Conservation (phyloP, 1,139 yeast species). For the Saccharomyces hybrid region DNA sequence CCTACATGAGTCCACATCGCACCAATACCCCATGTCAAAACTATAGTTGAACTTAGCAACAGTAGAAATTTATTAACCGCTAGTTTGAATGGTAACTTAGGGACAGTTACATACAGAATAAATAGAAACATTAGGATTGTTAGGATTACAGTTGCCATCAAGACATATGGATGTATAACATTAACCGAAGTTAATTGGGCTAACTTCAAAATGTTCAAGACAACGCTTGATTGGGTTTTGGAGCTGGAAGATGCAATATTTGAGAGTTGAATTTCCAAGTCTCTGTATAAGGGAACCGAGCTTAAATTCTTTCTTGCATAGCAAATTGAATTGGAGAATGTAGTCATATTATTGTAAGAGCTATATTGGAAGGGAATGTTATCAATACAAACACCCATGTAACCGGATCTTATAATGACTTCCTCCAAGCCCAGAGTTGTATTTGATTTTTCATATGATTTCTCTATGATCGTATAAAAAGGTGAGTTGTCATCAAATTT, state of each 20-base stretch:
- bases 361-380: constrained; percentile 22
- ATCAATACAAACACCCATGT: constrained; percentile 30
- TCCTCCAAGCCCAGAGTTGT: constrained; percentile 22
- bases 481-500: constrained; percentile 24
- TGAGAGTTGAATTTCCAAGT: constrained; percentile 22
- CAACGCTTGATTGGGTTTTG: constrained; percentile 8
- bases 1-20: constrained; percentile 65
- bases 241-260: constrained; percentile 16
- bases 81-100: constrained; percentile 41
- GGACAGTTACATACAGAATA: constrained; percentile 41
- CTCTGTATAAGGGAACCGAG: constrained; percentile 19
- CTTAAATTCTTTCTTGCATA: constrained; percentile 24
- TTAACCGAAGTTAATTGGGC: constrained; percentile 28
- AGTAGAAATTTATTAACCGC: constrained; percentile 34
- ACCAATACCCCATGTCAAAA: constrained; percentile 60
- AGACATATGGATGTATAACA: constrained; percentile 48
- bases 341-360: constrained; percentile 8
- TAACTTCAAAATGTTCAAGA: constrained; percentile 25
- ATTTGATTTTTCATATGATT: constrained; percentile 17
- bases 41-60: constrained; percentile 35
- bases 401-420: constrained; percentile 25
- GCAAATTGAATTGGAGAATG: constrained; percentile 15
- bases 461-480: constrained; percentile 21
- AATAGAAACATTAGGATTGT: constrained; percentile 38
- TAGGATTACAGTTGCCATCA: constrained; percentile 44